Evolutionary conservation across 805 yeast genomes (phyloP).

Genomic region (Ogataea populi-albae): DNA sequence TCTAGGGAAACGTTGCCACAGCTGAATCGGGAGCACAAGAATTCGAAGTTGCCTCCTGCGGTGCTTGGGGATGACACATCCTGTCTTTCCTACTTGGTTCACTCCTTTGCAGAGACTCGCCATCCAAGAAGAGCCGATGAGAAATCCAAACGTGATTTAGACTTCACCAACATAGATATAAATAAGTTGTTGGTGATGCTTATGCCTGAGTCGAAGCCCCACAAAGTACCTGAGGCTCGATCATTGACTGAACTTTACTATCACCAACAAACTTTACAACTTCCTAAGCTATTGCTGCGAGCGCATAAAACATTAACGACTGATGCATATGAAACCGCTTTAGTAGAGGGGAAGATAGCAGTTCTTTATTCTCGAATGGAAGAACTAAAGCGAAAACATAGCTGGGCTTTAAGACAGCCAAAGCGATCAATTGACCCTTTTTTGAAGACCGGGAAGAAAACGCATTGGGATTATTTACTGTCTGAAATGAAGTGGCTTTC

Average conservation of each 20-base stretch:
- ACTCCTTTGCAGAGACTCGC: conserved; percentile 21
- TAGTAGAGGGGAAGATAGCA: conserved; percentile 87
- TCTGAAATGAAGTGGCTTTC: conserved; percentile 86
- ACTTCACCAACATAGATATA: conserved; percentile 39
- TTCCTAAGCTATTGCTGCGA: conserved; percentile 74
- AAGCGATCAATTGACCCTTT: conserved; percentile 68
- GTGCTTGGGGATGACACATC: conserved; percentile 25
- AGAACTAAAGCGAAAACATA: conserved; percentile 79
- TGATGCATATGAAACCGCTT: conserved; percentile 77
- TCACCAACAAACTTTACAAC: conserved; percentile 82
- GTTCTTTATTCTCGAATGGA: conserved; percentile 89
- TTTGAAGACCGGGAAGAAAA: conserved; percentile 32
- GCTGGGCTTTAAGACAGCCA: conserved; percentile 92
- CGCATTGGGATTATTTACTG: conserved; percentile 72
- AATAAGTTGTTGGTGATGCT: conserved; percentile 43
- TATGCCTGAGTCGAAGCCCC: conserved; percentile 51
- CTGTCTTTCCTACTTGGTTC: conserved; percentile 29
- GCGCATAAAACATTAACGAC: conserved; percentile 86
- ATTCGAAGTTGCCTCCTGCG: conserved; percentile 18
- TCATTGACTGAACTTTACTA: conserved; percentile 85
- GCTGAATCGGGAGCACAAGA: too few relatives aligned
- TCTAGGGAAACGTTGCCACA: neutral
- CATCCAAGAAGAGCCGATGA: conserved; percentile 29
- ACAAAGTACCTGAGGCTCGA: conserved; percentile 52
- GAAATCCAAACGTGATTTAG: conserved; percentile 30